These are phyloP conservation scores for Puccinia horiana DNA, from an alignment of 1,284 basidiomycete genomes.

Conservation along the genomic window DNA sequence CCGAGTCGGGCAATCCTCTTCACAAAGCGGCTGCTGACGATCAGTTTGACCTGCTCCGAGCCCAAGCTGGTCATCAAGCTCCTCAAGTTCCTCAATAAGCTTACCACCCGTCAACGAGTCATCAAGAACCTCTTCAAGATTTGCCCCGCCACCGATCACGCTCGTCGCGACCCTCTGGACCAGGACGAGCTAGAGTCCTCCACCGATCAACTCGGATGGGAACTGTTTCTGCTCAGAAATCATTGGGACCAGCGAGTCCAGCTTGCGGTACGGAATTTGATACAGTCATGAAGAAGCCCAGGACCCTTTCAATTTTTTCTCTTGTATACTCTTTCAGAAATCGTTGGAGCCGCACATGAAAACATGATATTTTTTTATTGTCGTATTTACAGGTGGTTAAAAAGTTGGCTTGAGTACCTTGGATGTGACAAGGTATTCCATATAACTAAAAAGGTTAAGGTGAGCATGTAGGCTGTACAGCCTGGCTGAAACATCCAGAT, in stretches of 20 bases:
- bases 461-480: too few relatives aligned
- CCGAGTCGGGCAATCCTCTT: conserved; percentile 84
- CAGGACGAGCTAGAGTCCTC: conserved; percentile 11
- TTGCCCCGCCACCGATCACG: conserved; percentile 52
- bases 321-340: background rate
- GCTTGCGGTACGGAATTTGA: background rate
- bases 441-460: too few relatives aligned
- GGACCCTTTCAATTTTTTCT: too few relatives aligned
- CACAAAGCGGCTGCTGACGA: conserved; percentile 79
- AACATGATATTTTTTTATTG: too few relatives aligned
- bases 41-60: conserved; percentile 77
- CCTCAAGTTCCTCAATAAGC: conserved; percentile 70
- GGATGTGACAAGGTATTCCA: too few relatives aligned
- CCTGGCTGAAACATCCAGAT: too few relatives aligned
- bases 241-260: conserved; percentile 41
- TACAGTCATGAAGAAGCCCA: background rate
- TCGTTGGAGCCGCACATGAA: background rate
- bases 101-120: conserved; percentile 75
- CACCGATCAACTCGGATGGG: conserved; percentile 26
- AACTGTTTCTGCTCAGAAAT: conserved; percentile 17
- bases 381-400: too few relatives aligned
- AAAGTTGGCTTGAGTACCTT: too few relatives aligned
- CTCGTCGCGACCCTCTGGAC: background rate
- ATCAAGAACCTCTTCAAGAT: conserved; percentile 72
- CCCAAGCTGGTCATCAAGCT: conserved; percentile 66